These are phyloP conservation scores for Poa pratensis DNA, from an alignment of 176 grass and related monocot species.

Conservation along the genomic window DNA sequence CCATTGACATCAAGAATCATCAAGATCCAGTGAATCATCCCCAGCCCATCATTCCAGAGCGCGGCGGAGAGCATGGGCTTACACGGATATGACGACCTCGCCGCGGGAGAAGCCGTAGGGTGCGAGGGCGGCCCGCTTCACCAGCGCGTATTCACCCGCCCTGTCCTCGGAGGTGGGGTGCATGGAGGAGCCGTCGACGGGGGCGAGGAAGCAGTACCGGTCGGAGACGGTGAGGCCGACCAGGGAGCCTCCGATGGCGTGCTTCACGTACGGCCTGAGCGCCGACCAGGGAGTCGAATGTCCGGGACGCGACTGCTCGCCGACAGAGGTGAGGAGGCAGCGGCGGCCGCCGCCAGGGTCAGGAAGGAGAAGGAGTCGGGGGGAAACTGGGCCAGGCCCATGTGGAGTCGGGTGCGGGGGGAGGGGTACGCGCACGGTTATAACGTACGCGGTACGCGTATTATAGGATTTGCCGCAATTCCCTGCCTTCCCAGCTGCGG, in stretches of 20 bases:
- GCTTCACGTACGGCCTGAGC: constrained; percentile 25
- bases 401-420: too few species aligned
- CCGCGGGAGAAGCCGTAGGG: constrained; percentile 61
- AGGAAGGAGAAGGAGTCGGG: too few species aligned
- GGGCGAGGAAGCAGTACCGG: constrained; percentile 35
- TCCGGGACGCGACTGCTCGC: too few species aligned
- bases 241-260: constrained; percentile 21
- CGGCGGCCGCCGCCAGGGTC: too few species aligned
- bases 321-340: too few species aligned
- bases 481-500: too few species aligned
- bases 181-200: constrained; percentile 65
- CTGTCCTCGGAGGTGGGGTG: constrained; percentile 54
- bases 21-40: neutral
- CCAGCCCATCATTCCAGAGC: neutral
- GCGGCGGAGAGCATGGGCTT: neutral
- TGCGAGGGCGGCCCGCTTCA: constrained; percentile 48
- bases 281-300: too few species aligned
- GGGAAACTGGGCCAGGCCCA: too few species aligned
- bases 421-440: too few species aligned
- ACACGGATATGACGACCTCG: constrained; percentile 65
- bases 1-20: neutral
- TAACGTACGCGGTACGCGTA: too few species aligned
- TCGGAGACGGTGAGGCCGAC: constrained; percentile 55
- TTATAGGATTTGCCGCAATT: too few species aligned
- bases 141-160: constrained; percentile 38